Conservation (phyloP, 495 filamentous ascomycete genomes). For the Bryoglossum gracile region DNA sequence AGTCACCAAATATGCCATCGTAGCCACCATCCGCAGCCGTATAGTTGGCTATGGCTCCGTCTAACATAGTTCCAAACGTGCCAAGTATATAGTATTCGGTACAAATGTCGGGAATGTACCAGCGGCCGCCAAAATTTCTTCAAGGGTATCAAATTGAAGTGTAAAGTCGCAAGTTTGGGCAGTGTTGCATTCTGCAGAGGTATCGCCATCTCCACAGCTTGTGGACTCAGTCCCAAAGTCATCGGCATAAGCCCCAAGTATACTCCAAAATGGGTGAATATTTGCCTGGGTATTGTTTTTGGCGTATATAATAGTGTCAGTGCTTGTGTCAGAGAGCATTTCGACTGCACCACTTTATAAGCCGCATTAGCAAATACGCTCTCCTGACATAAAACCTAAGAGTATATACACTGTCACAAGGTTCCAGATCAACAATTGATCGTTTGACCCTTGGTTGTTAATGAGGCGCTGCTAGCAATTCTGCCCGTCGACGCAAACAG, state of each 20-base stretch:
- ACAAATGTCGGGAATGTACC: neutral
- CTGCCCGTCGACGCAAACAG: constrained; percentile 28
- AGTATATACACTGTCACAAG: constrained; percentile 16
- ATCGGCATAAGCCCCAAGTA: constrained; percentile 5
- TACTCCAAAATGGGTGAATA: constrained; percentile 12
- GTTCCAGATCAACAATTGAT: constrained; percentile 6
- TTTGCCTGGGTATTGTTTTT: constrained; percentile 16
- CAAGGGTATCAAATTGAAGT: constrained; percentile 4
- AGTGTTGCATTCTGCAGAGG: constrained; percentile 2
- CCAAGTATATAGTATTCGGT: constrained; percentile 8
- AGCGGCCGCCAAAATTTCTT: constrained; percentile 5
- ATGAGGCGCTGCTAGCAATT: constrained; percentile 29
- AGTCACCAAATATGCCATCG: constrained; percentile 14
- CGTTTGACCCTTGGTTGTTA: neutral
- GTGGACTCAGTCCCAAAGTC: neutral
- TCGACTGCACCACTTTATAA: constrained; percentile 12
- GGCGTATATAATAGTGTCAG: constrained; percentile 15
- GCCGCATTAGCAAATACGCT: no score
- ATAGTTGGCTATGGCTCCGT: constrained; percentile 9
- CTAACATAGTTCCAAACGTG: constrained; percentile 2
- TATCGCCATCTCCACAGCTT: constrained; percentile 4
- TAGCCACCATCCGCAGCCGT: constrained; percentile 12
- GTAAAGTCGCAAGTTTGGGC: constrained; percentile 4
- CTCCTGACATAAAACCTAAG: no score
- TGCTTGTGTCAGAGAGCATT: constrained; percentile 15